A percentile compares a stretch with the other conserved stretches of the same genome.
phyloP scores from a whole-genome alignment of 306 rosid species.

The Fagus crenata region DNA sequence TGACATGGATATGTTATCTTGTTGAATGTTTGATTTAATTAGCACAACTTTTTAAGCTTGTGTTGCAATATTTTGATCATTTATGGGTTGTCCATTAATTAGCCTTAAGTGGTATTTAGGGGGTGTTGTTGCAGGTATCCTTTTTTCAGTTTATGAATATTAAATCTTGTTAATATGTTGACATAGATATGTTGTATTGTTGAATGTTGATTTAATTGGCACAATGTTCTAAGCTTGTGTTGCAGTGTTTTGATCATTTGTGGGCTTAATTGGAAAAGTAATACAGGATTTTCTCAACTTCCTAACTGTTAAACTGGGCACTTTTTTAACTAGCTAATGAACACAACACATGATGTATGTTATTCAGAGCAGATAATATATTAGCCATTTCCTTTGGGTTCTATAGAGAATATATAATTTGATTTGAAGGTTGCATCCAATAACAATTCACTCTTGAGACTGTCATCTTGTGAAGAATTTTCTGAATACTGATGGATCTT shows the following conservation, averaged over 20 bases:
- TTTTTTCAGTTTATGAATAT: not conserved
- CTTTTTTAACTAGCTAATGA: not conserved
- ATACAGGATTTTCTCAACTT: not conserved
- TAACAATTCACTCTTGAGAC: not conserved
- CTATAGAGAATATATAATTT: not conserved
- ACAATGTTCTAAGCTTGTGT: not conserved
- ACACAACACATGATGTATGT: not conserved
- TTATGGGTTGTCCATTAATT: not conserved
- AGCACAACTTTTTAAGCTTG: not conserved
- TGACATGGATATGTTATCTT: not conserved
- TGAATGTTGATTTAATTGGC: not conserved
- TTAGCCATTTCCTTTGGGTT: not conserved
- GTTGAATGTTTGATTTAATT: not conserved
- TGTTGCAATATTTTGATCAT: not conserved
- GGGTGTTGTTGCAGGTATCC: not conserved
- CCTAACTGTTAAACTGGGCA: not conserved
- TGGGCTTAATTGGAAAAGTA: not conserved
- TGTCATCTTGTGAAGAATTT: slow-evolving; percentile 6
- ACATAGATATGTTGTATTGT: not conserved
- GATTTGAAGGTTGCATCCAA: not conserved
- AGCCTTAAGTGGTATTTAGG: not conserved
- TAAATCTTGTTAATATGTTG: not conserved
- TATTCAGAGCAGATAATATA: not conserved
- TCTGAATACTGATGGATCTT: slow-evolving; percentile 5
- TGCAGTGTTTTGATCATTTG: not conserved